These are phyloP conservation scores for Pseudopithomyces chartarum DNA, from an alignment of 2,329 filamentous ascomycete species.

Conservation along the genomic window DNA sequence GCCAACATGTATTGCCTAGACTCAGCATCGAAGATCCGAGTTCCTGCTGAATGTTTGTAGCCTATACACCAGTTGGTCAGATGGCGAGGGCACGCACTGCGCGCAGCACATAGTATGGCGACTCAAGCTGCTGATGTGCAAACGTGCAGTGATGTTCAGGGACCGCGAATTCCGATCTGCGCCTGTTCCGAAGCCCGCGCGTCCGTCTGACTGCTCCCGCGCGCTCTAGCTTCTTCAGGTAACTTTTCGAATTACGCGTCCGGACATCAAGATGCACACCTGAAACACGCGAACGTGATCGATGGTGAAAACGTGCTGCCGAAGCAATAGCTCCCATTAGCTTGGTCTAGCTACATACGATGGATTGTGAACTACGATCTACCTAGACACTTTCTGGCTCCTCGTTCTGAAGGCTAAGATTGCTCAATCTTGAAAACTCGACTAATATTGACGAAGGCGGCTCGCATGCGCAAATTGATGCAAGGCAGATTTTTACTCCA, in stretches of 20 bases:
- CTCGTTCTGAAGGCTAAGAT: too few species aligned
- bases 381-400: too few species aligned
- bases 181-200: slow-evolving; percentile 5
- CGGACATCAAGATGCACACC: slow-evolving; percentile 1
- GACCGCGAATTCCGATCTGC: slow-evolving; percentile 3
- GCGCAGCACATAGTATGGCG: neutral
- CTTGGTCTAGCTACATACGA: neutral
- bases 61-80: neutral
- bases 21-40: neutral
- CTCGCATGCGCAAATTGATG: too few species aligned
- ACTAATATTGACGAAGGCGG: too few species aligned
- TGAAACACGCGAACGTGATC: neutral
- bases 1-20: neutral
- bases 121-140: neutral
- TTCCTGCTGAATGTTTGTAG: neutral
- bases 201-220: slow-evolving; percentile 1
- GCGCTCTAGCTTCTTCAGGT: neutral
- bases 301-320: neutral
- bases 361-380: too few species aligned
- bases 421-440: too few species aligned
- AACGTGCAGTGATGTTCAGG: neutral
- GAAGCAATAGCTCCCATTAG: neutral
- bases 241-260: slow-evolving; percentile 1
- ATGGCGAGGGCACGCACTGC: neutral
- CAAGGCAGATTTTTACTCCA: too few species aligned